Evolutionary conservation across 2,329 filamentous ascomycete genomes (phyloP), one percentile per base, ranked within the genome.

Genomic region (Diplodia sapinea): DNA sequence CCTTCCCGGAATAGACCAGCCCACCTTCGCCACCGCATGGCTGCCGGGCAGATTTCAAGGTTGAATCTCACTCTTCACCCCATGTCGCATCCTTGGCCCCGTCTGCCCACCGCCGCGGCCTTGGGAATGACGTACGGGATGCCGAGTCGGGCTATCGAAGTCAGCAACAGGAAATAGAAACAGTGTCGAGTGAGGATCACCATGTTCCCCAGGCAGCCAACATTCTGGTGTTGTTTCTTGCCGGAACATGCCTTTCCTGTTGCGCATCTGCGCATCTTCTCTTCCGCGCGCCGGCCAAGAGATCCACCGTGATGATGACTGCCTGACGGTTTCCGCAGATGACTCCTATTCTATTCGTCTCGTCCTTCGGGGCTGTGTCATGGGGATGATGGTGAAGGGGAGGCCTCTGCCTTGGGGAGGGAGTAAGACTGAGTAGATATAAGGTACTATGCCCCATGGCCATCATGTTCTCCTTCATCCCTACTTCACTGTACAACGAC

Each of bases 311-410:
- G 52, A 55, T 49, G 15, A 61, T 50, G 40, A 20, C 50, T 52
- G 50, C 50, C 50, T 52, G 50, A 23, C 20, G 26, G 55, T 9
- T 20, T 33, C 36, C 15, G 57, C 13, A 12, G 36, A 61, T 49
- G 57, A 61, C 31, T 26, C 26, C 31, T 17, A 17, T 6, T 55
- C 43, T 20, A 20, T 47, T 47, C 43, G 43, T n/a, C 54, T 11
- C 13, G 17, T 59, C 40, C 57, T 61, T 50, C n/a, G 57, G 11
- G 57, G 57, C 57, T 61, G 57, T 61, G 57, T 49, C 20, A 33
- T 33, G 26, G 4, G 23, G 17, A 23, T 9, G 23, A 23, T 9
- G 23, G 15, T 47, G n/a, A 47, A 47, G 17, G 43, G 43, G 43
- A n/a, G 43, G 43, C 43, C 43, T 47, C 43, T 12, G 23, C 38